These are phyloP conservation scores for Moringa oleifera DNA, from an alignment of 345 rosid species.

Conservation along the genomic window DNA sequence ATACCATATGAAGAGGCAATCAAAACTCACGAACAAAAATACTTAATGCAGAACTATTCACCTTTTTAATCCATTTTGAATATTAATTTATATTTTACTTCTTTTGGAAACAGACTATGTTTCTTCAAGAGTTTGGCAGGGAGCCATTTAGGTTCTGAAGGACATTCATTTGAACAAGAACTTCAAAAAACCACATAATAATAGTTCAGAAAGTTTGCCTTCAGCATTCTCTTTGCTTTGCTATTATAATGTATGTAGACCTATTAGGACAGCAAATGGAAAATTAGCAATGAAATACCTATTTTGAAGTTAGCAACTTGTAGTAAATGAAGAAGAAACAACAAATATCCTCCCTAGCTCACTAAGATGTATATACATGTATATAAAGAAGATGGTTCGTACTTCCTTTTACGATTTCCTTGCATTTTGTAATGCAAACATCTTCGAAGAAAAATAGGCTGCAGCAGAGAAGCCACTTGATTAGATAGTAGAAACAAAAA, in stretches of 20 bases:
- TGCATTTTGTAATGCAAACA: constrained; percentile 55
- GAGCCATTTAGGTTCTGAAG: background rate
- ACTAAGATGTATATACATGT: background rate
- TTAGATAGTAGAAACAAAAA: constrained; percentile 4
- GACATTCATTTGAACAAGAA: background rate
- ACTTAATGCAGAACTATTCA: too few relatives aligned
- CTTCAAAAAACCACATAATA: background rate
- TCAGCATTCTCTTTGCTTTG: background rate
- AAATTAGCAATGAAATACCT: too few relatives aligned
- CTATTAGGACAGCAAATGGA: background rate
- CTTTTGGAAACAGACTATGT: background rate
- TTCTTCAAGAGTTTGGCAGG: background rate
- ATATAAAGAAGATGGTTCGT: constrained; percentile 15
- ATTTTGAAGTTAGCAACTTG: too few relatives aligned
- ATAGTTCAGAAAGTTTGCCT: too few relatives aligned
- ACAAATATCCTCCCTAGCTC: background rate
- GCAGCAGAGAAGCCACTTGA: constrained; percentile 16
- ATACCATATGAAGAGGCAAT: too few relatives aligned
- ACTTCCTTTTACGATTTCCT: constrained; percentile 57
- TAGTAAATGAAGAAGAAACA: too few relatives aligned
- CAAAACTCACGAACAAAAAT: too few relatives aligned
- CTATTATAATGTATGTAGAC: background rate
- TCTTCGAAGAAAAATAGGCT: constrained; percentile 81
- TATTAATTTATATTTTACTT: too few relatives aligned
- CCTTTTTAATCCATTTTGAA: too few relatives aligned